Conservation (phyloP, 2,329 filamentous ascomycete genomes). For the Cercospora sojina region DNA sequence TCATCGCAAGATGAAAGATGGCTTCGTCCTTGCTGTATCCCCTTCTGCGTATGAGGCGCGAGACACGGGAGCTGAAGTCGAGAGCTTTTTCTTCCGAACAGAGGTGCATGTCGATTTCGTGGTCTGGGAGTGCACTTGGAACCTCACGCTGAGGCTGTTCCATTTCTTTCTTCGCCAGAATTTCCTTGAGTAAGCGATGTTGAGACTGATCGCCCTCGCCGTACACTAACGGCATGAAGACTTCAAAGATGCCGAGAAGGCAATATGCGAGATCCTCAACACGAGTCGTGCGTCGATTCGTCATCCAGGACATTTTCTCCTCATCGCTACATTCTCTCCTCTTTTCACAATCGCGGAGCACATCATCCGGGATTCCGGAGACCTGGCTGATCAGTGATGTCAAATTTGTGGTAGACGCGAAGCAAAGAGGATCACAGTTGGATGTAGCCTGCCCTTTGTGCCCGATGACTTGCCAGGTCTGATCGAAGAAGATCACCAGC, state of each 20-base stretch:
- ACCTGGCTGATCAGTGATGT: constrained; percentile 20
- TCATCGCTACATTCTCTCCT: background rate
- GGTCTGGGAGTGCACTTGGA: background rate
- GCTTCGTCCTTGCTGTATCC: background rate
- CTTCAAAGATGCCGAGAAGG: constrained; percentile 46
- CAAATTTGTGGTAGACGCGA: background rate
- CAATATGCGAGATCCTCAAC: constrained; percentile 48
- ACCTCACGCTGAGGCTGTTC: background rate
- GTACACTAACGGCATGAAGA: constrained; percentile 48
- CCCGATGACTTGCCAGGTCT: constrained; percentile 17
- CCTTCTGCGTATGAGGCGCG: background rate
- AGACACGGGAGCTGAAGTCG: background rate
- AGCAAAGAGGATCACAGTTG: background rate
- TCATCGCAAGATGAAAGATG: background rate
- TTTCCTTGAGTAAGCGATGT: constrained; percentile 16
- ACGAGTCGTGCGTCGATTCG: background rate
- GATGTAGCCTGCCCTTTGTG: constrained; percentile 6
- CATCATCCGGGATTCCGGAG: constrained; percentile 14
- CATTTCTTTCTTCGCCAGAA: constrained; percentile 7
- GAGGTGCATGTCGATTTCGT: background rate
- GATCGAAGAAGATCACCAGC: constrained; percentile 20
- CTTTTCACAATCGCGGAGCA: constrained; percentile 9
- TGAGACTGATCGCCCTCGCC: constrained; percentile 35
- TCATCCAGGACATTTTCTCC: constrained; percentile 10
- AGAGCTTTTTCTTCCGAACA: background rate